Evolutionary conservation across 2,329 filamentous ascomycete genomes (phyloP), one percentile per base, ranked within the genome.

Genomic region (Hymenoscyphus fraxineus): DNA sequence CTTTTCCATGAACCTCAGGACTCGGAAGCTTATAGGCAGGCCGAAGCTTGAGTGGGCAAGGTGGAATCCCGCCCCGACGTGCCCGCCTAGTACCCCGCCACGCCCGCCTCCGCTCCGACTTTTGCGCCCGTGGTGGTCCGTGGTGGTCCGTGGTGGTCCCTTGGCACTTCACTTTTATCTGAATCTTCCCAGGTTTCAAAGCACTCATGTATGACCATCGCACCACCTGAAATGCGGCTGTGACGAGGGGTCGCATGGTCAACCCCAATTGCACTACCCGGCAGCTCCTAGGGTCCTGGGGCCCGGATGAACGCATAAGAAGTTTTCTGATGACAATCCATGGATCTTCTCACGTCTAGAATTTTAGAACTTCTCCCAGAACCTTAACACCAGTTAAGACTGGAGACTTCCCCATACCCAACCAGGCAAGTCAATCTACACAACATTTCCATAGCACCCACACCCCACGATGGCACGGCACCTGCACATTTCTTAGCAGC

Each of bases 261-360:
- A 27, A 27, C 27, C 27, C 27, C 27, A 27, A 27, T 47, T 22
- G n/a, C 44, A 19, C 44, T 47, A 19, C 7, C 44, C 44, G 10
- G n/a, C 44, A 47, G n/a, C 44, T 47, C 22, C 41, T n/a, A n/a
- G n/a, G n/a, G n/a, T 47, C 22, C 22, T 19, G 44, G 44, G 22
- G 12, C n/a, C 22, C 44, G 44, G 44, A 10, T 51, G 22, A 51
- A 51, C 19, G 44, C 44, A 27, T 51, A 22, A 51, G 65, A 32
- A 62, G 62, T 67, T 51, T 65, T 64, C 64, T 55, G 61, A 61
- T 54, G 63, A 59, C 66, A 62, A 66, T n/a, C n/a, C n/a, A n/a
- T n/a, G n/a, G n/a, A n/a, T 60, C 32, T 58, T 62, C 41, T 39
- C 38, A 55, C 27, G 27, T 27, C 27, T 27, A 27, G 27, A 27